Evolutionary conservation across 352 stramenopile species (phyloP).

Genomic region (Pythium phragmiticola): DNA sequence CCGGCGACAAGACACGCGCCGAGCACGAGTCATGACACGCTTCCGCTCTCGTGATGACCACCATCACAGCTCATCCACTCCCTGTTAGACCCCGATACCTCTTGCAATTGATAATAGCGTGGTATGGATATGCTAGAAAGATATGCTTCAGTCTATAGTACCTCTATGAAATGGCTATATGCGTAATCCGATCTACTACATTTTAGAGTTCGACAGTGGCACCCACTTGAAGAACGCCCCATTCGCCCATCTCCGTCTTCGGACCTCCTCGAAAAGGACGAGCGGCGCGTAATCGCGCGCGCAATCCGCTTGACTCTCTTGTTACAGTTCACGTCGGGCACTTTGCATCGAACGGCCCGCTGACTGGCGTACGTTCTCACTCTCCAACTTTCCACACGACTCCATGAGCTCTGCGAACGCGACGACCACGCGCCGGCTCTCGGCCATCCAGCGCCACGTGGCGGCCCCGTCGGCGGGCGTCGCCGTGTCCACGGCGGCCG

Average conservation of each 20-base stretch:
- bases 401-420: background rate
- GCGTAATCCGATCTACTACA: background rate
- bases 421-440: conserved; percentile 36
- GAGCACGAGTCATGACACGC: background rate
- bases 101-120: background rate
- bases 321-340: background rate
- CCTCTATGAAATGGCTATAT: background rate
- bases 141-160: background rate
- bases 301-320: background rate
- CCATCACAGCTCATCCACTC: background rate
- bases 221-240: conserved; percentile 2
- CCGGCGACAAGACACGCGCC: background rate
- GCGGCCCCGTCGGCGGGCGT: conserved; percentile 13
- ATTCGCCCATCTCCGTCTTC: background rate
- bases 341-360: no score
- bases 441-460: conserved; percentile 54
- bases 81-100: background rate
- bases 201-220: background rate
- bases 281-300: background rate
- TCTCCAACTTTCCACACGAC: background rate
- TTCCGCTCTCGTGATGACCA: background rate
- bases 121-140: background rate
- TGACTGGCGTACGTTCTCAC: background rate
- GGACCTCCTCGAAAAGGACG: background rate
- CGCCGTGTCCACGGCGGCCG: conserved; percentile 42